Base-by-base conservation (phyloP, 441 rosid species). In the Capsella rubella region DNA sequence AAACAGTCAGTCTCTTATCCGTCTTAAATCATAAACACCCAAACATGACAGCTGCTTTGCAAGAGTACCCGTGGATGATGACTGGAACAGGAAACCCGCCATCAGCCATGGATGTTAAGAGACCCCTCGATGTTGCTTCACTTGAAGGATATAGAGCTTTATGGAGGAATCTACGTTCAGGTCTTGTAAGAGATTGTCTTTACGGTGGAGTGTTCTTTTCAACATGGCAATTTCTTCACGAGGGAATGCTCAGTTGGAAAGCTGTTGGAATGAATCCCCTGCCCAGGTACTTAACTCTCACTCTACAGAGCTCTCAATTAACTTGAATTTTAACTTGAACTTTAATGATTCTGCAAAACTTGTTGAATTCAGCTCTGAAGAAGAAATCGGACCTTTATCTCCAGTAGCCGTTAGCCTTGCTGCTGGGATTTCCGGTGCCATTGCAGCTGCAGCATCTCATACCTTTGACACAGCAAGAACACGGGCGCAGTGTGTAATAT, bases 381-480 rank as follows among this genome's bases (percentile, higher is more conserved):
- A 87, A 72, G 97, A 91, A 71, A 70, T 89, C 8, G 94, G 90
- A 51, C 92, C 97, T 4, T 80, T 95, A 74, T 83, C 91, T 75
- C 95, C 97, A 0, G 43, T 88, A 29, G 79, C 86, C 51, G 76
- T 84, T 67, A 93, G 91, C 74, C 64, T 90, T 69, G 93, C 97
- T 0, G 98, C 99, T 77, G 98, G 95, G 16, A 73, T 93, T 72
- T 95, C 99, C 0, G 95, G 98, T 76, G 80, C 87, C 31, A n/a
- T 90, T 70, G 99, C 94, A 76, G 97, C 98, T 71, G 98, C 94
- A 46, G 95, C 90, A 69, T 95, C 99, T 65, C 99, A 93, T 73
- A 81, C 91, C 84, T 90, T 93, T 69, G 99, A 93, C 83, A 95
- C 98, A 18, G 88, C 97, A 11, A 91, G 81, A 83, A 82, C 83